These are phyloP conservation scores for Penicillium aurantiogriseum DNA, from an alignment of 2,329 filamentous ascomycete species.

Conservation along the genomic window DNA sequence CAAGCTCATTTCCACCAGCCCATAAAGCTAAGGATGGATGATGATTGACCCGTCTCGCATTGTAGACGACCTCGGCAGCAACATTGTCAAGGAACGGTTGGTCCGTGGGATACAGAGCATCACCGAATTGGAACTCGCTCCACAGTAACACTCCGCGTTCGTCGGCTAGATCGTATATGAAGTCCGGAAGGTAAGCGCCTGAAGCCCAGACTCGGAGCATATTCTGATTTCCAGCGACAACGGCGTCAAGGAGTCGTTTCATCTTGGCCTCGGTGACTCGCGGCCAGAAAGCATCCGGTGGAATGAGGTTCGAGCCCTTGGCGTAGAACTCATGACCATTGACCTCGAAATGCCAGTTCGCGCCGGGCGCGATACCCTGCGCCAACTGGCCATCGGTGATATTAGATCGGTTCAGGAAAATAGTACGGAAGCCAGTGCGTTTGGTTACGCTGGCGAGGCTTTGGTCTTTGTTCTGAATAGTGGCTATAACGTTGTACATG, in stretches of 20 bases:
- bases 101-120: slow-evolving; percentile 58
- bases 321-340: slow-evolving; percentile 65
- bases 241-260: slow-evolving; percentile 53
- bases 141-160: slow-evolving; percentile 61
- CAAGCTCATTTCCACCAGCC: slow-evolving; percentile 61
- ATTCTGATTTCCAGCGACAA: slow-evolving; percentile 60
- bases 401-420: slow-evolving; percentile 57
- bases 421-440: slow-evolving; percentile 61
- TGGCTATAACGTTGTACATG: slow-evolving; percentile 57
- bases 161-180: slow-evolving; percentile 63
- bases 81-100: slow-evolving; percentile 56
- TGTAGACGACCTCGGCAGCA: slow-evolving; percentile 56
- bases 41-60: slow-evolving; percentile 61
- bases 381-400: slow-evolving; percentile 55
- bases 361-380: slow-evolving; percentile 56
- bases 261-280: slow-evolving; percentile 56
- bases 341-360: slow-evolving; percentile 65
- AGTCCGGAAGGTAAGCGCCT: slow-evolving; percentile 60
- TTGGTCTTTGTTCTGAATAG: slow-evolving; percentile 41
- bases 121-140: slow-evolving; percentile 64
- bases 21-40: slow-evolving; percentile 57
- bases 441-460: slow-evolving; percentile 51
- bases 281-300: slow-evolving; percentile 63
- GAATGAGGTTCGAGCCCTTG: slow-evolving; percentile 64
- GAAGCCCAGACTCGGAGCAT: slow-evolving; percentile 64